Percentiles rank a stretch among this genome's conserved stretches.
Conservation (phyloP, 225 moss, liverwort and hornwort genomes). For the Polytrichum commune region DNA sequence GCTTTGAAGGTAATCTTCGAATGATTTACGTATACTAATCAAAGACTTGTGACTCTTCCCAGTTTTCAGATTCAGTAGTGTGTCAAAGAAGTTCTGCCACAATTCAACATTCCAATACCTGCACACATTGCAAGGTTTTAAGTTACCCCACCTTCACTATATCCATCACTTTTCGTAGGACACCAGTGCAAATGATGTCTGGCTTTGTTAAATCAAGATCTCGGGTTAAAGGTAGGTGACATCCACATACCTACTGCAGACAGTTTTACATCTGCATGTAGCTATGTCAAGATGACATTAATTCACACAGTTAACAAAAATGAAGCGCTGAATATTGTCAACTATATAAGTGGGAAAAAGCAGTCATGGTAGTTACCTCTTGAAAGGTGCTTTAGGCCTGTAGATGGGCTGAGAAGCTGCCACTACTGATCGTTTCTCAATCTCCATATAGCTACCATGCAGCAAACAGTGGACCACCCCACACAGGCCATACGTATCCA, state of each 20-base stretch:
- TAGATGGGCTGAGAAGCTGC: constrained; percentile 35
- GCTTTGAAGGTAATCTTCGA: constrained; percentile 66
- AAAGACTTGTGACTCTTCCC: constrained; percentile 29
- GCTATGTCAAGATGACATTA: neutral
- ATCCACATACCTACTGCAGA: too few relatives aligned
- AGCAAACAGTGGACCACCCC: constrained; percentile 89
- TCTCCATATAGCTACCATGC: constrained; percentile 87
- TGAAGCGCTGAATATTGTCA: neutral
- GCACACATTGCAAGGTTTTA: constrained; percentile 13
- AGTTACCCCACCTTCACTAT: neutral
- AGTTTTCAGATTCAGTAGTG: constrained; percentile 59
- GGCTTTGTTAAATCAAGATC: too few relatives aligned
- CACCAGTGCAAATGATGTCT: neutral
- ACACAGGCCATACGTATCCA: constrained; percentile 88
- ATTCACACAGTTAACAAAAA: neutral
- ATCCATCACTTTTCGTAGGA: neutral
- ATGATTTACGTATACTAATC: constrained; percentile 47
- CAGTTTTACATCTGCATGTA: neutral
- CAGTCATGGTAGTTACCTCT: constrained; percentile 40
- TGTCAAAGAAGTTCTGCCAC: constrained; percentile 86
- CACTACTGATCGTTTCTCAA: constrained; percentile 49
- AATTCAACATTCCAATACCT: constrained; percentile 85
- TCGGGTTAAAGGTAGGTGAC: too few relatives aligned
- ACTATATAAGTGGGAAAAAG: neutral
- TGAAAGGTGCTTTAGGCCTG: constrained; percentile 73